Base-by-base conservation (phyloP, 1,139 yeast species). In the Yamadazyma trypodendri region DNA sequence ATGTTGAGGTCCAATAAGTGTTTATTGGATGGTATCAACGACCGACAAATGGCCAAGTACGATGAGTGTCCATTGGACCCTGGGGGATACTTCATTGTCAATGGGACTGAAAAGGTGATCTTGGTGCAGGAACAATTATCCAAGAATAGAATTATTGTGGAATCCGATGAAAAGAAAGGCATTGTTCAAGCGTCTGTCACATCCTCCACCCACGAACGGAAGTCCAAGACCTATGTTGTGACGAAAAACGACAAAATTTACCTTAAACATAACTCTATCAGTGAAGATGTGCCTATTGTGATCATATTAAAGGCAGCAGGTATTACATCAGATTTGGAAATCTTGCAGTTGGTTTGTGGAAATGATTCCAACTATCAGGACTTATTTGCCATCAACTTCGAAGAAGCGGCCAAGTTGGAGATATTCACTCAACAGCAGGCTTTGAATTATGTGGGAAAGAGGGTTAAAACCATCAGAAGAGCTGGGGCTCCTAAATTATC, bases 11-110 rank as follows among this genome's bases (percentile, higher is more conserved):
- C 96, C 24, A 86, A 88, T 58, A 87, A 88, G 59, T 92, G 99
- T 72, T 80, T 87, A 33, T 68, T 92, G 45, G 80, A 81, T 49
- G 95, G 89, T 16, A 80, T 85, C 39, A 71, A 79, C 38, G 96
- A 90, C 50, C 61, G 69, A 32, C 84, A 79, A 51, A 92, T 94
- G 97, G 97, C 98, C 1, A 67, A 68, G 30, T 72, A 86, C 51
- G 85, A 86, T 52, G 99, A 92, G 61, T 94, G 99, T 62, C 99
- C 99, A 0, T 69, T 92, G 37, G 98, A 92, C 62, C 98, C 98
- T 4, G 99, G 99, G 63, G 99, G 99, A 51, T 92, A 92, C 56
- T 92, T 92, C 53, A 84, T 92, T 53, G 97, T 92, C 33, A 92
- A 92, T 58, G 99, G 99, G 59, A 92, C 98, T 0, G 99, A 92